Evolutionary conservation across 352 stramenopile genomes (phyloP), one percentile per base, ranked within the genome.

Genomic region (Globisporangium camurandrum): DNA sequence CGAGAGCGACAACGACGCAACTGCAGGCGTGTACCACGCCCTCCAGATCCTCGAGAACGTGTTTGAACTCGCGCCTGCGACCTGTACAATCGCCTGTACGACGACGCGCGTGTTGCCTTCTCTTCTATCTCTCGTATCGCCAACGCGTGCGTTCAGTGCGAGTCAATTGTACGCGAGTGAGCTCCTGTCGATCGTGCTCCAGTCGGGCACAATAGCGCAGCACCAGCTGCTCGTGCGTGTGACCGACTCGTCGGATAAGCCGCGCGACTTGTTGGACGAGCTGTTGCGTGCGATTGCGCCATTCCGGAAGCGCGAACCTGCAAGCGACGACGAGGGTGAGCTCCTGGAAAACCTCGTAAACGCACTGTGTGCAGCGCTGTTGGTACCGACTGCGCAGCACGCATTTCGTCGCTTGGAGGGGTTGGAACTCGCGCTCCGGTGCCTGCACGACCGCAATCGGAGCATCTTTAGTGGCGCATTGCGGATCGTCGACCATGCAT

Each of bases 261-360:
- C 14, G 20, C 27, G 64, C 40, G 75, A 98, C 62, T 71, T 92
- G 7, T 82, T 98, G 59, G 95, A 98, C 62, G 65, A 78, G 16
- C 61, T 98, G 8, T 65, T 98, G 19, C 86, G 96, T 64, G 77
- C 79, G 3, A 60, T 97, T 38, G 88, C 88, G 17, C 62, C 69
- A 34, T 97, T 94, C 67, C 69, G 92, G 23, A 96, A 96, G 56
- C 74, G 70, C 44, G 72, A 96, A 46, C 86, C 92, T 1, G 42
- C 40, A 22, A 71, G 38, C 45, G 69, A 83, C 0, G 80, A 95
- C 47, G 87, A 97, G 64, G 82, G 96, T 48, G 94, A 98, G 62
- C 83, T 93, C 17, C 69, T 97, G 1, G 86, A 97, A 49, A 98
- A 98, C 59, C 57, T 97, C 16, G 91, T 97, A 58, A 82, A 96